Evolutionary conservation across 345 rosid species (phyloP).

Genomic region (Mallotus nudiflorus): DNA sequence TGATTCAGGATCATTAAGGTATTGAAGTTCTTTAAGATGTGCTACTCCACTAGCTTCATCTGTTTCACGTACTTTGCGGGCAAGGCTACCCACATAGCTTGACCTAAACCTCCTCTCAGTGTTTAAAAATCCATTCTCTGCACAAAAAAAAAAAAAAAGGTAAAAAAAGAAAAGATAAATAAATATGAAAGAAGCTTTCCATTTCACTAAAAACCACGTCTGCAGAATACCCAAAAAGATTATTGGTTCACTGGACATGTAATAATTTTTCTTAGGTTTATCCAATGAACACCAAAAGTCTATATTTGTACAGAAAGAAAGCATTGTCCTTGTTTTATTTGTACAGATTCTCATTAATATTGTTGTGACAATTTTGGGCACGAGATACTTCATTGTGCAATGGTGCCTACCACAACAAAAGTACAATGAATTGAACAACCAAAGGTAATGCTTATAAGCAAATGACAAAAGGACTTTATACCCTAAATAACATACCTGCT

Average conservation of each 20-base stretch:
- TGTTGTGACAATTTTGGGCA: not conserved
- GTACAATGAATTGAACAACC: not conserved
- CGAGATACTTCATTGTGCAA: not conserved
- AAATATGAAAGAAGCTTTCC: not conserved
- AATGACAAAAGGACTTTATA: not conserved
- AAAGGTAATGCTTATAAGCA: not conserved
- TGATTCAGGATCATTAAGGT: slow-evolving; percentile 83
- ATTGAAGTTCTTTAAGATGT: slow-evolving; percentile 68
- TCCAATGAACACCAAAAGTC: not conserved
- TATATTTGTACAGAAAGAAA: not conserved
- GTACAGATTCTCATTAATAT: not conserved
- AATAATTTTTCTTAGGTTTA: not conserved
- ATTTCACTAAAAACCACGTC: not conserved
- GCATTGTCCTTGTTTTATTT: not conserved
- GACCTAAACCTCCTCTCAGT: slow-evolving; percentile 54
- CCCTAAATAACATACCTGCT: slow-evolving; percentile 37
- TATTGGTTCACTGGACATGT: not conserved
- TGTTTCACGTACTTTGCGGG: slow-evolving; percentile 73
- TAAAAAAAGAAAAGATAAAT: too few species aligned
- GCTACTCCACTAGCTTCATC: slow-evolving; percentile 72
- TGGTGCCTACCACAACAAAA: not conserved
- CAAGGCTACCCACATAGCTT: slow-evolving; percentile 70
- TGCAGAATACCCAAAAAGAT: not conserved
- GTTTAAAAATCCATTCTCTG: slow-evolving; percentile 36
- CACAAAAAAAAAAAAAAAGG: too few species aligned